A percentile compares a stretch with the other conserved stretches of the same genome.
Evolutionary conservation across 2,329 filamentous ascomycete species (phyloP).

Genomic region (Diplodia corticola): DNA sequence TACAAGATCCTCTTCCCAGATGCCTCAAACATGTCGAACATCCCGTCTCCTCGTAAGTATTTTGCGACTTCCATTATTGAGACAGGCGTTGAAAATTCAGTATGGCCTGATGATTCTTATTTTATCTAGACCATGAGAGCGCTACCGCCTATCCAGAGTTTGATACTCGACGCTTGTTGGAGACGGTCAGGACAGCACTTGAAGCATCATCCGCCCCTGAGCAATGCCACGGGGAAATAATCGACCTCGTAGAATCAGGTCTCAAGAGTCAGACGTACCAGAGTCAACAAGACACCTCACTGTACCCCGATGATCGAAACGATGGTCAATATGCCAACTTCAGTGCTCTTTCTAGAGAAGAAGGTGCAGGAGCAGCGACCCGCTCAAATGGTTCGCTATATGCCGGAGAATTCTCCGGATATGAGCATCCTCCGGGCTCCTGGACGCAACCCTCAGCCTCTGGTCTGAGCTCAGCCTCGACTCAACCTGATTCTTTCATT

Average conservation of each 20-base stretch:
- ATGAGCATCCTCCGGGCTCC: not conserved
- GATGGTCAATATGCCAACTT: not conserved
- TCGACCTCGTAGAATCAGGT: not conserved
- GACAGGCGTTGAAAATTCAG: not conserved
- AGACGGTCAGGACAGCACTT: not conserved
- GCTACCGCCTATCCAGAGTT: not conserved
- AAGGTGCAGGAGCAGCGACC: not conserved
- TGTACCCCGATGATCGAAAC: not conserved
- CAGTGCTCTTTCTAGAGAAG: not conserved
- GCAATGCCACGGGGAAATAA: not conserved
- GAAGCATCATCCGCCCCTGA: not conserved
- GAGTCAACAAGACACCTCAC: not conserved
- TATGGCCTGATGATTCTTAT: not conserved
- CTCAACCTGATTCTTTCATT: not conserved
- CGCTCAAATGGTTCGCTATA: not conserved
- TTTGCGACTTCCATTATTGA: too few species aligned
- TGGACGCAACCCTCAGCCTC: not conserved
- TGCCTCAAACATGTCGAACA: too few species aligned
- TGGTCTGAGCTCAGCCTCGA: not conserved
- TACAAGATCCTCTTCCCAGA: not conserved
- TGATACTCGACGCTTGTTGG: not conserved
- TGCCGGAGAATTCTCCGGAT: not conserved
- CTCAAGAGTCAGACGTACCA: not conserved
- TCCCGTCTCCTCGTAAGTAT: not conserved
- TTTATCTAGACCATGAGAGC: not conserved